Base-by-base conservation (phyloP, 306 rosid genomes). In the Betula pendula region DNA sequence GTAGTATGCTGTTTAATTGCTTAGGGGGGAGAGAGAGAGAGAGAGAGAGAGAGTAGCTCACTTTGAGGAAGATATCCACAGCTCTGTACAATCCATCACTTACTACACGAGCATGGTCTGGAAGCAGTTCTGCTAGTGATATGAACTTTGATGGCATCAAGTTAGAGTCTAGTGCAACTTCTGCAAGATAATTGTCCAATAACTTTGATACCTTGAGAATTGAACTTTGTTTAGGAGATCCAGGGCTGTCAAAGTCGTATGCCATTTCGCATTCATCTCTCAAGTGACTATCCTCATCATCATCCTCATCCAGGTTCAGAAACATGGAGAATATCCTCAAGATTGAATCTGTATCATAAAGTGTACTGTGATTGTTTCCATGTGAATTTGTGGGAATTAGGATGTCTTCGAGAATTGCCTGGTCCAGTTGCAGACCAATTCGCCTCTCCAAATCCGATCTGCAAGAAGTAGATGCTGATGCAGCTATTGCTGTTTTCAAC, bases 381-480 rank as follows among this genome's bases (percentile, higher is more conserved):
- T 85, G 89, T 69, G 90, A 84, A 70, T 79, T 91, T 75, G 90
- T 77, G 13, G 99, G 99, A 77, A 92, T 91, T 55, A 96, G 77
- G 68, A 96, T 84, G 82, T 96, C 99, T 86, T 96, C 99, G 9
- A 96, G 99, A 81, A 92, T 96, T 47, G 98, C 99, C 78, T 96
- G 99, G 73, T 96, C 98, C 74, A 96, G 89, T 51, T 92, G 99
- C 52, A 96, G 81, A 52, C 99, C 99, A 29, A 96, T 92, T 67
- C 98, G 81, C 70, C 98, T 86, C 79, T 96, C 99, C 75, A 96
- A 77, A 82, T 96, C 99, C 0, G 97, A 88, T 82, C 94, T 88
- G 79, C 93, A 85, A n/a, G 97, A 87, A 68, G 82, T 77, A 24
- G 98, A 87, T n/a, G 92, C 93, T 0, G 94, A 91, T 52, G 93